A percentile compares a stretch with the other conserved stretches of the same genome.
Evolutionary conservation across 192 early-diverging fungal species (phyloP).

Genomic region (Coemansia sp.): DNA sequence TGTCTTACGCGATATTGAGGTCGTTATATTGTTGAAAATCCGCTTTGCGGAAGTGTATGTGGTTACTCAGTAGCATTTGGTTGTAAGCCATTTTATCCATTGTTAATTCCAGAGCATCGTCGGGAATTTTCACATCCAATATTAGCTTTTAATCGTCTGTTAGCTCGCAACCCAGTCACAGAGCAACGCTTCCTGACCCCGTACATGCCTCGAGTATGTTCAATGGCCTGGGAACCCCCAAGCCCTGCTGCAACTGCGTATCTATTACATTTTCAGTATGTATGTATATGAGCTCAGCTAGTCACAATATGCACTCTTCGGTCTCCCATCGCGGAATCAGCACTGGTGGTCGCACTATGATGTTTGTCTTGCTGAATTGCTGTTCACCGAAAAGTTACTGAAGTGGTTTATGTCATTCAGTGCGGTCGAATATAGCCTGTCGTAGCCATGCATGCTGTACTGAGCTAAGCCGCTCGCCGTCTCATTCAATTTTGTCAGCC

Average conservation of each 20-base stretch:
- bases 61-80: constrained; percentile 12
- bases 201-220: constrained; percentile 85
- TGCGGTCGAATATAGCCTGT: constrained; percentile 61
- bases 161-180: constrained; percentile 69
- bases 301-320: too few relatives aligned
- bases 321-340: too few relatives aligned
- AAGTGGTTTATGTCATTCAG: constrained; percentile 73
- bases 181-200: constrained; percentile 82
- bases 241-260: too few relatives aligned
- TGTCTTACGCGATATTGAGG: too few relatives aligned
- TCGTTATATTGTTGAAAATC: constrained; percentile 42
- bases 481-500: constrained; percentile 19
- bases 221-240: constrained; percentile 26
- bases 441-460: constrained; percentile 57
- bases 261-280: too few relatives aligned
- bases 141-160: constrained; percentile 47
- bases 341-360: too few relatives aligned
- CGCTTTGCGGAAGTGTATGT: constrained; percentile 7
- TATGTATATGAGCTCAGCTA: too few relatives aligned
- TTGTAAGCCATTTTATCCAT: constrained; percentile 54
- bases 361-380: too few relatives aligned
- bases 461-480: constrained; percentile 18
- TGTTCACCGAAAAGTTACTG: constrained; percentile 76
- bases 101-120: constrained; percentile 66
- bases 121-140: constrained; percentile 67